Base-by-base conservation (phyloP, 768 basidiomycete genomes). In the Crepidotus variabilis region DNA sequence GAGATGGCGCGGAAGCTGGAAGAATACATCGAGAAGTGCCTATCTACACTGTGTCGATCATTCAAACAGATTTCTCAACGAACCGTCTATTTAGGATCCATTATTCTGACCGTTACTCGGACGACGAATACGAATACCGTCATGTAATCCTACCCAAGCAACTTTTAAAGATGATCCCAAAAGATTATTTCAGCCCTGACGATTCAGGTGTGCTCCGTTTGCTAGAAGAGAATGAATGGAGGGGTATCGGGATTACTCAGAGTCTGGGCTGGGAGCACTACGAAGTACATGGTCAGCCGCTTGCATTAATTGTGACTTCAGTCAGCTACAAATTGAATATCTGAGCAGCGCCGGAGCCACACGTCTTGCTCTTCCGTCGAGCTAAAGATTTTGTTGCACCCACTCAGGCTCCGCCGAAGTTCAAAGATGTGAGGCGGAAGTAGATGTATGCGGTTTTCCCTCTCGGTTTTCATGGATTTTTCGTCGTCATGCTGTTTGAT, bases 251-350 rank as follows among this genome's bases (percentile, higher is more conserved):
- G 8, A 96, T 98, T 60, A 90, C 89, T 43, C 96, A 99, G 73
- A 94, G 92, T 71, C 77, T 96, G 21, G 95, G 95, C 2, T 98
- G 95, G 94, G 90, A 92, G 67, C 94, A 97, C 65, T 98, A 95
- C 65, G 94, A 95, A 76, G 91, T 95, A n/a, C 95, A 98, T 65
- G 91, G 94, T 88, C 60, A 60, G 79, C 60, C 20, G 35, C n/a
- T 50, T 50, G 54, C 24, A 51, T 54, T n/a, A 47, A 50, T 54
- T 47, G 23, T 18, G 18, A 13, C 16, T 33, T 23, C 23, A 39
- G 23, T 20, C 24, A 43, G 46, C n/a, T 45, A 59, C 54, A 50
- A 35, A 52, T 22, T 46, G 54, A 28, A 28, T 18, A 45, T 22
- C 32, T 47, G 50, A 54, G 33, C 62, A 94, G 92, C 90, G 43